Evolutionary conservation across 2,329 filamentous ascomycete genomes (phyloP), one percentile per base, ranked within the genome.

Genomic region (Alternaria burnsii): DNA sequence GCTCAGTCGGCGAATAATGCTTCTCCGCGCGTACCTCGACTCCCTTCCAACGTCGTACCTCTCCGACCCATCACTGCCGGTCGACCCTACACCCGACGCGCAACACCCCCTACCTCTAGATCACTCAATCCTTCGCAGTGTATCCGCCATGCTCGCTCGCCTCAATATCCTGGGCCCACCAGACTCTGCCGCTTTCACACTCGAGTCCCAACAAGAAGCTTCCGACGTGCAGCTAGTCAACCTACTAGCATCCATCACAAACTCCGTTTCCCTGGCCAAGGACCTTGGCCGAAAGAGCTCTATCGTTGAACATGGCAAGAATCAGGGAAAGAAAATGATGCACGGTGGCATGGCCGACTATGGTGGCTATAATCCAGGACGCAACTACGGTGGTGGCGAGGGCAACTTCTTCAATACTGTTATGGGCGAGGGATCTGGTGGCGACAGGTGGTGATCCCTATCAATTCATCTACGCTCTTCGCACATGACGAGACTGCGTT

Each of bases 171-270:
- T 97, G 55, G 88, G 90, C 5, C 93, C 94, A 3, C 84, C 89
- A 2, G 85, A 92, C 69, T 66, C 84, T 26, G 83, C 84, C 43
- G 84, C 87, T 0, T 92, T 94, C 73, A 83, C 88, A 28, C 83
- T 86, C 34, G 91, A 97, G 77, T 86, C 91, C 38, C 82, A 90
- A 38, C 88, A 90, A 54, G 91, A 97, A 80, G 85, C 89, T 62
- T 95, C 96, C 71, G 93, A 98, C 70, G 93, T 97, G 28, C 85
- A 89, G 55, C 85, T 97, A 3, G 86, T 96, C 51, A 87, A 87
- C 5, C 82, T 98, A 2, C 85, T 98, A 9, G 90, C 91, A 44
- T 85, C 87, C 22, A 85, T 97, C 30, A 89, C 94, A 65, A 86
- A 91, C 63, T 91, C 88, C 62, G 84, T 94, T 20, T 87, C 87